A percentile compares a stretch with the other conserved stretches of the same genome.
Conservation (phyloP, 2,329 filamentous ascomycete genomes). For the Cryphonectria japonica region DNA sequence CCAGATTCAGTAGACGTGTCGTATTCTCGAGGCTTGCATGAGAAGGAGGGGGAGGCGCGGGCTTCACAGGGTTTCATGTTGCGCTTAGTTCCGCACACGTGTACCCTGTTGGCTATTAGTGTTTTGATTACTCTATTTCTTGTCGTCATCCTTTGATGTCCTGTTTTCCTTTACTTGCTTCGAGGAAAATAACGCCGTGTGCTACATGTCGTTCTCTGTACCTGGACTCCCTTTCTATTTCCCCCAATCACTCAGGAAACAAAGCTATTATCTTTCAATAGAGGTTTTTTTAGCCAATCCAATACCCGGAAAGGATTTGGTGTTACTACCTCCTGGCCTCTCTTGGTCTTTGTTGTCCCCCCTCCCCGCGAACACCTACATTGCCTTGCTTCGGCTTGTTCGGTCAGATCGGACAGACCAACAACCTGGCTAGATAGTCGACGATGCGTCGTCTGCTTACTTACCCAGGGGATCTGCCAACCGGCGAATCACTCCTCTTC, state of each 20-base stretch:
- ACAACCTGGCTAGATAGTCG: constrained; percentile 3
- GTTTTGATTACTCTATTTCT: constrained; percentile 8
- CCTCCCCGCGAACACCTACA: background rate
- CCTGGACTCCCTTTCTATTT: background rate
- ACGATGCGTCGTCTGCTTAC: constrained; percentile 14
- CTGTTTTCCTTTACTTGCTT: background rate
- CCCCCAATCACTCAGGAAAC: background rate
- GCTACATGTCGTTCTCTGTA: background rate
- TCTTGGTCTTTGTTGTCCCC: background rate
- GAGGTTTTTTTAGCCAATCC: background rate
- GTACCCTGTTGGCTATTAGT: constrained; percentile 13
- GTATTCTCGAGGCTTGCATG: constrained; percentile 3
- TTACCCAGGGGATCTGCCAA: constrained; percentile 10
- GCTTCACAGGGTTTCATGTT: constrained; percentile 1
- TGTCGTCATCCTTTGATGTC: constrained; percentile 3
- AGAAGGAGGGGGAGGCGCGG: background rate
- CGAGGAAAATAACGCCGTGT: background rate
- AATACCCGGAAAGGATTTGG: background rate
- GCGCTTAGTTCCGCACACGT: background rate
- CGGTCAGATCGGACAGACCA: constrained; percentile 9
- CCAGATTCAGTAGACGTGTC: constrained; percentile 13
- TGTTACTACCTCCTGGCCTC: background rate
- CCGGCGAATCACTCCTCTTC: constrained; percentile 13
- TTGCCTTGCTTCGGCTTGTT: constrained; percentile 14
- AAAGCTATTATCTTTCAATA: background rate